A percentile compares a stretch with the other conserved stretches of the same genome.
Conservation (phyloP, 768 basidiomycete species). For the Pholiota molesta region DNA sequence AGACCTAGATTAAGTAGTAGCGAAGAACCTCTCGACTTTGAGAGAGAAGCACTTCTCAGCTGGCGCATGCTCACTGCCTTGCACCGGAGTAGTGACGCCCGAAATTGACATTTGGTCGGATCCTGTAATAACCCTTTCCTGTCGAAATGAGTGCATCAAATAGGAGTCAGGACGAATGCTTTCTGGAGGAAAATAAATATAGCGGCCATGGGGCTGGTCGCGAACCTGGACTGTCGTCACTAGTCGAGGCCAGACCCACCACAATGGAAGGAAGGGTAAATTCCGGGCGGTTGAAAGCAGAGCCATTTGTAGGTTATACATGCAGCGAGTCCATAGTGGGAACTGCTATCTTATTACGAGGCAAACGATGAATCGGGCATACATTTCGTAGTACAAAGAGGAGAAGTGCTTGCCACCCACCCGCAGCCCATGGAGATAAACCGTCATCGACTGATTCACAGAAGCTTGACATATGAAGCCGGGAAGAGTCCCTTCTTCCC, state of each 20-base stretch:
- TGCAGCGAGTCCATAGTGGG: not conserved
- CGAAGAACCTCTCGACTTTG: not conserved
- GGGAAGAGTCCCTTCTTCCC: slow-evolving; percentile 65
- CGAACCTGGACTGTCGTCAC: not conserved
- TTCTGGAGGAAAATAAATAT: not conserved
- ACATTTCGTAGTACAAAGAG: not conserved
- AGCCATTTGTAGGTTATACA: not conserved
- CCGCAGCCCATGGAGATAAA: slow-evolving; percentile 15
- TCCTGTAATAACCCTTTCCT: not conserved
- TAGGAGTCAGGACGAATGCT: not conserved
- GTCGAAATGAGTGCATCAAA: not conserved
- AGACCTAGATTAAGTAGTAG: not conserved
- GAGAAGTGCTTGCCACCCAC: not conserved
- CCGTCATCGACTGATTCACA: slow-evolving; percentile 17
- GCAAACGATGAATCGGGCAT: not conserved
- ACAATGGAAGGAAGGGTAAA: not conserved
- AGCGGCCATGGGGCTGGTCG: not conserved
- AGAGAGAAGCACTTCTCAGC: not conserved
- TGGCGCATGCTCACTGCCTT: not conserved
- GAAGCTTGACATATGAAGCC: slow-evolving; percentile 63
- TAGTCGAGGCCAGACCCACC: not conserved
- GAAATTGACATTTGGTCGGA: not conserved
- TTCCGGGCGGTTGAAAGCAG: not conserved
- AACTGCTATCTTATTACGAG: not conserved
- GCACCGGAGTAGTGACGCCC: not conserved